phyloP scores from a whole-genome alignment of 495 filamentous ascomycete species.

The Daldinia vernicosa region DNA sequence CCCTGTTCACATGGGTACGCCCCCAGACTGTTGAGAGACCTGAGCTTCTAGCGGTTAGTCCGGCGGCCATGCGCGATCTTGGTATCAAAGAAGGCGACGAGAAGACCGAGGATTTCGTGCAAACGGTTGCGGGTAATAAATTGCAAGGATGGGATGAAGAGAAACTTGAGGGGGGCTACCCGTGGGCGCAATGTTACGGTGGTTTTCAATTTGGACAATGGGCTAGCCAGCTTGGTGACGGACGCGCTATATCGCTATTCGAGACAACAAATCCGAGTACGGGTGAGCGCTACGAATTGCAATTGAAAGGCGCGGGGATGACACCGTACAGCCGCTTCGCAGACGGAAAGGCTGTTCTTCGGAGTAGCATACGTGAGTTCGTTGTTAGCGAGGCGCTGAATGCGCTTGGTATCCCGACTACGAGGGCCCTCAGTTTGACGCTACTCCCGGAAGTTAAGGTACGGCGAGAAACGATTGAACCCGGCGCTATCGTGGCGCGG shows the following conservation, averaged over 20 bases:
- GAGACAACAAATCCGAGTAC: constrained; percentile 83
- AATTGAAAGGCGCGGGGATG: constrained; percentile 90
- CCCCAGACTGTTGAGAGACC: constrained; percentile 74
- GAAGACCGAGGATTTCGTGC: constrained; percentile 75
- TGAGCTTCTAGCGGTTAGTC: constrained; percentile 82
- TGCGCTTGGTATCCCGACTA: constrained; percentile 84
- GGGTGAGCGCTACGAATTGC: constrained; percentile 80
- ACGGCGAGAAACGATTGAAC: constrained; percentile 83
- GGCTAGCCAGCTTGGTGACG: constrained; percentile 96
- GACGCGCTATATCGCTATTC: constrained; percentile 92
- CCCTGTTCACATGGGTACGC: constrained; percentile 89
- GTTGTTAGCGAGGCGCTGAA: constrained; percentile 87
- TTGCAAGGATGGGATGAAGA: constrained; percentile 68
- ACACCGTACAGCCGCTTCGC: constrained; percentile 97
- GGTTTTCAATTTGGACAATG: constrained; percentile 87
- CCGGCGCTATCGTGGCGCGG: constrained; percentile 88
- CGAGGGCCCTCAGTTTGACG: constrained; percentile 83
- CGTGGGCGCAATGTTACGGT: constrained; percentile 98
- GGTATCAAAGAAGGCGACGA: constrained; percentile 74
- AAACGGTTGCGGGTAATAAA: constrained; percentile 81
- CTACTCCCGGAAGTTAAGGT: constrained; percentile 77
- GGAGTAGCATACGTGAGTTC: constrained; percentile 92
- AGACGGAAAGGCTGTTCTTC: constrained; percentile 93
- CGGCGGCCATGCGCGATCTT: constrained; percentile 78
- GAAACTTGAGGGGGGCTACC: constrained; percentile 77